Conservation (phyloP, 805 yeast species). For the Peterozyma toletana region DNA sequence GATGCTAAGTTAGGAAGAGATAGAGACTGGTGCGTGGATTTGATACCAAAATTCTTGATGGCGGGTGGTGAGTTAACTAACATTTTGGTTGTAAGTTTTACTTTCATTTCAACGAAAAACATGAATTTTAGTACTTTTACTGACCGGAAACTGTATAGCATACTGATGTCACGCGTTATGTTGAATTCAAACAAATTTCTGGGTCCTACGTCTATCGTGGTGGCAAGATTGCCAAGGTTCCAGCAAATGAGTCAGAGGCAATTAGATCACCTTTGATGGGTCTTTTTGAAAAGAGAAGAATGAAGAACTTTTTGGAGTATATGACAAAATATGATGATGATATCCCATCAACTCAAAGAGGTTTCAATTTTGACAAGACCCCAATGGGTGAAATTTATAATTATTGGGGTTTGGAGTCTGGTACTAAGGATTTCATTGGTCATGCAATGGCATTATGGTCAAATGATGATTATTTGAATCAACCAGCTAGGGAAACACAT, state of each 20-base stretch:
- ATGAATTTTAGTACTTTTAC: neutral
- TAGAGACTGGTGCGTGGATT: conserved; percentile 96
- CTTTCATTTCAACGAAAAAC: neutral
- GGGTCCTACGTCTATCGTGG: conserved; percentile 90
- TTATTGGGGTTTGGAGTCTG: conserved; percentile 84
- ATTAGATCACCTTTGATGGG: conserved; percentile 91
- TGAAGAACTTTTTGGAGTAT: conserved; percentile 87
- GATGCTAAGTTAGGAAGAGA: conserved; percentile 77
- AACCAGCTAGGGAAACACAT: conserved; percentile 88
- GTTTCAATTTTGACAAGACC: conserved; percentile 74
- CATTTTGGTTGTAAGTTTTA: conserved; percentile 50
- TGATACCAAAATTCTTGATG: conserved; percentile 96
- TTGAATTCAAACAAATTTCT: conserved; percentile 94
- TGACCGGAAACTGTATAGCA: conserved; percentile 29
- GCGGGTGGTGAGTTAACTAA: conserved; percentile 96
- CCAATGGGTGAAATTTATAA: conserved; percentile 89
- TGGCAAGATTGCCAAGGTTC: conserved; percentile 91
- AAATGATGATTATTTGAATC: conserved; percentile 79
- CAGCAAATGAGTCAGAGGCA: conserved; percentile 88
- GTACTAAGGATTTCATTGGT: conserved; percentile 94
- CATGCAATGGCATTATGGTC: conserved; percentile 98
- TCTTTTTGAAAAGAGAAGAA: conserved; percentile 89
- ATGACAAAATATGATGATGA: conserved; percentile 78
- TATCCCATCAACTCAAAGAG: conserved; percentile 74
- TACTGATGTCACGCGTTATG: conserved; percentile 91